Evolutionary conservation across 2,329 filamentous ascomycete genomes (phyloP), one percentile per base, ranked within the genome.

Genomic region (Lasiodiplodia citricola): DNA sequence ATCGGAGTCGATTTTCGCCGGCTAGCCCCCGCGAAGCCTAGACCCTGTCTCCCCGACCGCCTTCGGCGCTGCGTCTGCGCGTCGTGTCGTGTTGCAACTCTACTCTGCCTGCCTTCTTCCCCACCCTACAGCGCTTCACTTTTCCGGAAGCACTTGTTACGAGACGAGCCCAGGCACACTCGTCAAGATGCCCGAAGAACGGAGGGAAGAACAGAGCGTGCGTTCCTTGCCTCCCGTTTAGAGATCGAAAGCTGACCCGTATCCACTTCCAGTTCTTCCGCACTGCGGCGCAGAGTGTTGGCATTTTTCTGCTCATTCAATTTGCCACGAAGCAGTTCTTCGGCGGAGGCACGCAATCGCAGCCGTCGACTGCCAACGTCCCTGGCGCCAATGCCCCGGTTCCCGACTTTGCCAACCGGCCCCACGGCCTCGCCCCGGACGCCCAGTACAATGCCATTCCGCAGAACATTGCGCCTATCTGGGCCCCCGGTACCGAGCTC

Each of bases 391-490:
- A 76, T 66, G 78, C 75, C 57, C 72, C 75, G 11, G 78, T 81
- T 52, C 79, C 80, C 35, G 73, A 74, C 8, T 81, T 79, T 73
- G 74, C 76, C 47, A 71, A 77, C 62, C 75, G 80, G 44, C 79
- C 80, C 13, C 71, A 70, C 31, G 72, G 75, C 21, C 82, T 90
- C 75, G 79, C 89, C 80, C 72, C 74, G 3, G 75, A 75, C 56
- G 90, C 89, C 25, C 81, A 85, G 63, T 91, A 90, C 78, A 91
- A 86, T 74, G 79, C 81, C 0, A 81, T 93, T 21, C 93, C 94
- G 1, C 86, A 90, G 72, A 87, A 86, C 68, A 85, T 97, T 70
- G 92, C 92, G 47, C 94, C 96, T 25, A 93, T 98, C 75, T 99
- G 96, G 96, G 89, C 92, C 2, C 83, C 87, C 58, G 89, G 96